Evolutionary conservation across 257 asterid genomes (phyloP).

Genomic region (Striga asiatica): DNA sequence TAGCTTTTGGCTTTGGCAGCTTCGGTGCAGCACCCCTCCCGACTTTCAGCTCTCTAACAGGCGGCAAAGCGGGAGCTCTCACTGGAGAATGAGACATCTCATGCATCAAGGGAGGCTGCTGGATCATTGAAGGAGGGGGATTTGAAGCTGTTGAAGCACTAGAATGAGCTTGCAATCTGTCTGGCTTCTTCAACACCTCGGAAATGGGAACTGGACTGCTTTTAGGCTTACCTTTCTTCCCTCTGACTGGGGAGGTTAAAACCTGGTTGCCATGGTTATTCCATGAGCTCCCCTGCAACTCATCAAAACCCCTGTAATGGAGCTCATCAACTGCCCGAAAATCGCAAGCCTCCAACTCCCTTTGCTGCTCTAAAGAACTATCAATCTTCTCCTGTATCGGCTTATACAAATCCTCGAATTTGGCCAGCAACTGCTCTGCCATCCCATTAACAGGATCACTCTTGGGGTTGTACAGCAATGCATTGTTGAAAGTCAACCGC

Average conservation of each 20-base stretch:
- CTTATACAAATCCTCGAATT: conserved; percentile 67
- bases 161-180: conserved; percentile 50
- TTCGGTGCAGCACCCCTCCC: conserved; percentile 26
- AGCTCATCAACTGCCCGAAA: conserved; percentile 14
- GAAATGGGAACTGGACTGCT: conserved; percentile 22
- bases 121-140: conserved; percentile 23
- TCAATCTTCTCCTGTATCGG: conserved; percentile 52
- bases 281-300: conserved; percentile 82
- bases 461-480: conserved; percentile 82
- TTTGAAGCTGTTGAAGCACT: conserved; percentile 52
- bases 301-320: conserved; percentile 33
- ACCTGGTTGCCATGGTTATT: conserved; percentile 28
- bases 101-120: conserved; percentile 18
- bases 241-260: conserved; percentile 31
- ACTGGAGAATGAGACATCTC: conserved; percentile 41
- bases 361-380: conserved; percentile 6
- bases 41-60: conserved; percentile 25
- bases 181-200: conserved; percentile 33
- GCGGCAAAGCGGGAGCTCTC: conserved; percentile 36
- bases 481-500: conserved; percentile 80
- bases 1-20: conserved; percentile 90
- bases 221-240: conserved; percentile 35
- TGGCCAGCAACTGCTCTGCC: conserved; percentile 50
- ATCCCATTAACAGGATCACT: conserved; percentile 51
- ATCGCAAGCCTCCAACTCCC: conserved; percentile 27